Percentiles rank a stretch among this genome's conserved stretches.
These are phyloP conservation scores for Leccinellum luteum DNA, from an alignment of 768 basidiomycete genomes.

Conservation along the genomic window DNA sequence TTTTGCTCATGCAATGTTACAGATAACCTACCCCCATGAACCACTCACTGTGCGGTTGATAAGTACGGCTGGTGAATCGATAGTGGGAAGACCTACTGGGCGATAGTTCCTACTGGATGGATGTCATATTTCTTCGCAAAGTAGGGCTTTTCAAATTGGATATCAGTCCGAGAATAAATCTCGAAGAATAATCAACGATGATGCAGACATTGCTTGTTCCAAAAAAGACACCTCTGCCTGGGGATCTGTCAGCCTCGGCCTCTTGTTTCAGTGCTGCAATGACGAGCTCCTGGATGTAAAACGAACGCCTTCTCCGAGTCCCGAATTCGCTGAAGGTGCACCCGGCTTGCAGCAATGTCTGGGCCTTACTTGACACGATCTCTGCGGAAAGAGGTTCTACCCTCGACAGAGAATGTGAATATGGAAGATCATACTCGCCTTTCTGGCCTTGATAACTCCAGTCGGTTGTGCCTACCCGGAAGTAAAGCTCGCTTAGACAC, in stretches of 20 bases:
- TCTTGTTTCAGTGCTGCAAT: conserved; percentile 69
- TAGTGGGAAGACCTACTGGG: conserved; percentile 59
- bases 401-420: background rate
- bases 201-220: conserved; percentile 87
- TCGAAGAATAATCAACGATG: background rate
- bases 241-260: conserved; percentile 51
- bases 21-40: conserved; percentile 71
- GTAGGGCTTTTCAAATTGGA: conserved; percentile 53
- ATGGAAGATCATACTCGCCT: conserved; percentile 42
- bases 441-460: conserved; percentile 86
- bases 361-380: conserved; percentile 69
- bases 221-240: conserved; percentile 43
- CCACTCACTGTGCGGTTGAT: conserved; percentile 62
- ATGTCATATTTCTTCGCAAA: conserved; percentile 76
- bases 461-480: conserved; percentile 66
- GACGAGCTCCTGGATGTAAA: conserved; percentile 72
- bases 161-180: background rate
- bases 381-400: conserved; percentile 42
- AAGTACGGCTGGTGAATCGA: background rate
- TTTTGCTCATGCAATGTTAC: background rate
- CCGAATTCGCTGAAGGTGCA: conserved; percentile 86
- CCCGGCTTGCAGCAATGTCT: conserved; percentile 55
- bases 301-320: conserved; percentile 76
- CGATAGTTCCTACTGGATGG: conserved; percentile 75
- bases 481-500: conserved; percentile 86